Evolutionary conservation across 805 yeast genomes (phyloP).

Genomic region (Kodamaea neixiangensis): DNA sequence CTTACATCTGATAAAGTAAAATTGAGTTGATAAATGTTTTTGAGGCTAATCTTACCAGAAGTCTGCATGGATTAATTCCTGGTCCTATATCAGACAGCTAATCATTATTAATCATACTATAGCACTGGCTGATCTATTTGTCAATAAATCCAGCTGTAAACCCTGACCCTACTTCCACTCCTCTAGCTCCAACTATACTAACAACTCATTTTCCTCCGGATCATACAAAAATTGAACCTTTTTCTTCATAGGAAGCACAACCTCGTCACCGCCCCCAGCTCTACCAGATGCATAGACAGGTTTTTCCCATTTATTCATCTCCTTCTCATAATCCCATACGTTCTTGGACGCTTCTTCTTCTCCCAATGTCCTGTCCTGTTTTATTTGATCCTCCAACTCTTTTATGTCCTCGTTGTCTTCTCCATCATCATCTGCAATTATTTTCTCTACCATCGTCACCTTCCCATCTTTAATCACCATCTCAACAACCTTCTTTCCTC

Average conservation of each 20-base stretch:
- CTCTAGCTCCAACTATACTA: too few species aligned
- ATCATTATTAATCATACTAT: too few species aligned
- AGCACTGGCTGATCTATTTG: too few species aligned
- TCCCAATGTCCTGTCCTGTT: slow-evolving; percentile 22
- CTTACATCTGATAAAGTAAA: too few species aligned
- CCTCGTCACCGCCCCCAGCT: background rate
- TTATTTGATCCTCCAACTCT: slow-evolving; percentile 36
- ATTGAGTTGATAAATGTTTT: too few species aligned
- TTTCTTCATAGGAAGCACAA: slow-evolving; percentile 9
- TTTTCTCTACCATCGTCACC: slow-evolving; percentile 60
- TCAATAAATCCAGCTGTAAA: background rate
- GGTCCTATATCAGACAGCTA: too few species aligned
- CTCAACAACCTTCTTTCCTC: slow-evolving; percentile 73
- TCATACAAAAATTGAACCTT: slow-evolving; percentile 30
- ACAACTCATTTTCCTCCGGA: slow-evolving; percentile 26
- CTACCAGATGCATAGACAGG: slow-evolving; percentile 42
- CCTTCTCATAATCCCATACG: slow-evolving; percentile 64
- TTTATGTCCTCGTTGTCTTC: slow-evolving; percentile 37
- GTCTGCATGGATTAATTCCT: too few species aligned
- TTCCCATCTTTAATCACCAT: slow-evolving; percentile 82
- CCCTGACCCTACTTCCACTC: background rate
- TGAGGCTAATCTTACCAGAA: too few species aligned
- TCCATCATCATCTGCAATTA: slow-evolving; percentile 25
- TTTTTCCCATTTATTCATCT: slow-evolving; percentile 54
- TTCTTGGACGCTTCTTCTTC: slow-evolving; percentile 36